Conservation (phyloP, 176 grass and related monocot genomes). For the Rhipidocladum racemiflorum region DNA sequence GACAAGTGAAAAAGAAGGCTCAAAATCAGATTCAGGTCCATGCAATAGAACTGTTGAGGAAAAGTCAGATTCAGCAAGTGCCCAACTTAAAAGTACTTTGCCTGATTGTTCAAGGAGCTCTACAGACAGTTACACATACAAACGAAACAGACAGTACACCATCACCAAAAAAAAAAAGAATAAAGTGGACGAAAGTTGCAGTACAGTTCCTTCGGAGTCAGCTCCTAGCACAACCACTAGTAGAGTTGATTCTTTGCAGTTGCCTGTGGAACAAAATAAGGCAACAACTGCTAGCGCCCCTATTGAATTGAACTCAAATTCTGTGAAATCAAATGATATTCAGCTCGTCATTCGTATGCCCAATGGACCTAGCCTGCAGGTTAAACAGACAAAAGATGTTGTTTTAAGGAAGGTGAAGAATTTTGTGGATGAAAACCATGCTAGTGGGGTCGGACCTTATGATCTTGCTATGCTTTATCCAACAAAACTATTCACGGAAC, state of each 20-base stretch:
- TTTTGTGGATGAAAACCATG: constrained; percentile 69
- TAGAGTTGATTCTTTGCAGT: constrained; percentile 34
- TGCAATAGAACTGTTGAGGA: constrained; percentile 37
- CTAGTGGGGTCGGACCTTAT: constrained; percentile 45
- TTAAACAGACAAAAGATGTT: constrained; percentile 59
- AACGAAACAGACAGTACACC: constrained; percentile 9
- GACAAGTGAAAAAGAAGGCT: constrained; percentile 29
- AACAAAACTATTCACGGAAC: constrained; percentile 64
- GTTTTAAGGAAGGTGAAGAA: constrained; percentile 66
- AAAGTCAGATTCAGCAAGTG: constrained; percentile 28
- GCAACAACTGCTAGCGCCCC: constrained; percentile 21
- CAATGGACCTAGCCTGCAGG: constrained; percentile 72
- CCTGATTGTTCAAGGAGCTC: constrained; percentile 16
- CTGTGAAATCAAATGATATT: constrained; percentile 61
- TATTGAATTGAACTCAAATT: constrained; percentile 17
- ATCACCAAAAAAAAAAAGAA: constrained; percentile 18
- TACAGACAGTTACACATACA: constrained; percentile 23
- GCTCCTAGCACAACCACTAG: constrained; percentile 11
- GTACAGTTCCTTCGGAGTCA: constrained; percentile 7
- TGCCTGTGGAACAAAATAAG: constrained; percentile 30
- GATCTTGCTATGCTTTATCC: constrained; percentile 92
- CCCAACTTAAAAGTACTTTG: constrained; percentile 17
- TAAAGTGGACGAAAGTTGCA: neutral
- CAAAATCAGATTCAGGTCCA: constrained; percentile 35
- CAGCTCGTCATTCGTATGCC: constrained; percentile 79